Evolutionary conservation across 495 filamentous ascomycete genomes (phyloP).

Genomic region (Daldinia loculata): DNA sequence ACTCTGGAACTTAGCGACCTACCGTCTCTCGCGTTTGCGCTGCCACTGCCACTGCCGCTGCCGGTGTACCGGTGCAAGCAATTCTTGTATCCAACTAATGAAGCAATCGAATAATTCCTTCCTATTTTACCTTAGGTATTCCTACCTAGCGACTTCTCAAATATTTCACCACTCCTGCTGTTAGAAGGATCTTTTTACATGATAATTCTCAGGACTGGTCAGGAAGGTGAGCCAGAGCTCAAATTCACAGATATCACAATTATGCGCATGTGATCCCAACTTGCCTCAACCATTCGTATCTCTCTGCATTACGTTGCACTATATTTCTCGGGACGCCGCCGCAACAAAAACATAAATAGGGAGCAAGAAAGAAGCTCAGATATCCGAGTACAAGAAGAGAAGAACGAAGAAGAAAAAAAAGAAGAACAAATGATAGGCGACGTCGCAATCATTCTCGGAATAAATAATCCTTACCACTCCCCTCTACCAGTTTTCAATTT

Average conservation of each 20-base stretch:
- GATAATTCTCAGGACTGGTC: slow-evolving; percentile 27
- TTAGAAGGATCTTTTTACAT: slow-evolving; percentile 9
- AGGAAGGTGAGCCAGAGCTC: slow-evolving; percentile 49
- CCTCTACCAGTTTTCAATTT: background rate
- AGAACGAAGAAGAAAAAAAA: background rate
- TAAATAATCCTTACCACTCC: slow-evolving; percentile 5
- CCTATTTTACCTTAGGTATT: background rate
- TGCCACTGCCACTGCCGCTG: background rate
- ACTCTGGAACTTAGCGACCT: background rate
- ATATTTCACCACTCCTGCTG: slow-evolving; percentile 12
- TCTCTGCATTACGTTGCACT: slow-evolving; percentile 5
- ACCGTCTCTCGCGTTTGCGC: slow-evolving; percentile 17
- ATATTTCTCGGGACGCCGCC: slow-evolving; percentile 1
- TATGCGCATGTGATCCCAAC: slow-evolving; percentile 34
- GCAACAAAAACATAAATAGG: background rate
- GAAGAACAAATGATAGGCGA: slow-evolving; percentile 1
- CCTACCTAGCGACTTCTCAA: slow-evolving; percentile 2
- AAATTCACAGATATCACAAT: slow-evolving; percentile 22
- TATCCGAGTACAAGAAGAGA: background rate
- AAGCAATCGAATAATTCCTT: slow-evolving; percentile 12
- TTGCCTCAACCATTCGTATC: slow-evolving; percentile 2
- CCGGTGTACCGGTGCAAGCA: background rate
- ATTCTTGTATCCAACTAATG: slow-evolving; percentile 8
- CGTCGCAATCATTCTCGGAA: slow-evolving; percentile 7
- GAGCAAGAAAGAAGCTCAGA: background rate